Percentiles rank a stretch among this genome's conserved stretches.
These are phyloP conservation scores for Psidium friedrichsthalianum DNA, from an alignment of 345 rosid species.

Conservation along the genomic window DNA sequence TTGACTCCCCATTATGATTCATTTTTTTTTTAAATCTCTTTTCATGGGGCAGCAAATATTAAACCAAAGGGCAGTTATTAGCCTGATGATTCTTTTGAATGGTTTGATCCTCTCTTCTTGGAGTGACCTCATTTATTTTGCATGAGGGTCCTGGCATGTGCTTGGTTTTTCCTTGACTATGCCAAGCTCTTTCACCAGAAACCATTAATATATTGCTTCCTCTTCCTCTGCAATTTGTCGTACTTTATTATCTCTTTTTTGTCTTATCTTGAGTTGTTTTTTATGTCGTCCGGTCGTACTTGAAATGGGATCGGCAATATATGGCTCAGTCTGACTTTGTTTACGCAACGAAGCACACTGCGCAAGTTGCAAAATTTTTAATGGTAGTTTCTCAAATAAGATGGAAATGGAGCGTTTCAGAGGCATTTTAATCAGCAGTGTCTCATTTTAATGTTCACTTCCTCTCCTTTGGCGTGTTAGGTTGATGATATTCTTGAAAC, in stretches of 20 bases:
- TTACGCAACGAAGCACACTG: background rate
- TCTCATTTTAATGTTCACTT: background rate
- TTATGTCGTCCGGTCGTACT: background rate
- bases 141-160: background rate
- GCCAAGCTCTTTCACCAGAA: background rate
- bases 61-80: background rate
- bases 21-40: background rate
- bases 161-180: background rate
- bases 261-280: background rate
- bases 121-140: background rate
- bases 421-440: background rate
- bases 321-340: background rate
- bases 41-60: background rate
- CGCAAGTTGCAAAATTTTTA: background rate
- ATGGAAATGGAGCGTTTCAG: background rate
- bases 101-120: background rate
- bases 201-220: background rate
- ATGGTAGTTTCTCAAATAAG: background rate
- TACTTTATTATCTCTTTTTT: background rate
- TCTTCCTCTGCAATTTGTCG: background rate
- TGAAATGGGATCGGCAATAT: background rate
- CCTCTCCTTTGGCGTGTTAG: constrained; percentile 15
- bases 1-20: background rate
- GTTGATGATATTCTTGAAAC: constrained; percentile 90
- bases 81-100: background rate